A percentile compares a stretch with the other conserved stretches of the same genome.
Conservation (phyloP, 129 eudicot genomes). For the Erigeron canadensis region DNA sequence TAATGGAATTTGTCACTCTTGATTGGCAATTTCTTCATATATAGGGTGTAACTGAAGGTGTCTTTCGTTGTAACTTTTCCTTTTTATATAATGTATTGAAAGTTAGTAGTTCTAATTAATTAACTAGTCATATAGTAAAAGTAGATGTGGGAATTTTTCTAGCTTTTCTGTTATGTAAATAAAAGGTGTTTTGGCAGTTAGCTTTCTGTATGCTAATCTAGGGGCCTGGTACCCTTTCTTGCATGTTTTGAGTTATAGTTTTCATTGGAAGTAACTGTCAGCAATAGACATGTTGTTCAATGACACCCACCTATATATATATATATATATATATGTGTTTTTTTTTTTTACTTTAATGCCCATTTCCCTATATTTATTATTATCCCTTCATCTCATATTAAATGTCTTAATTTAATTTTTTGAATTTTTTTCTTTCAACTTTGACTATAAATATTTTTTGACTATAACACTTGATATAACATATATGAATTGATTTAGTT, state of each 20-base stretch:
- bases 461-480: too few species aligned
- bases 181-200: constrained; percentile 39
- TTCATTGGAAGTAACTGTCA: constrained; percentile 51
- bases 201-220: constrained; percentile 33
- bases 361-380: neutral
- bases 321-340: too few species aligned
- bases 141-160: constrained; percentile 18
- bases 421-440: too few species aligned
- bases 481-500: too few species aligned
- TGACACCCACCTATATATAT: constrained; percentile 28
- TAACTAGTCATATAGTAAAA: constrained; percentile 12
- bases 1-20: too few species aligned
- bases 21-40: neutral
- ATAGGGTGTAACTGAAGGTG: neutral
- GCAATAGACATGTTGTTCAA: constrained; percentile 36
- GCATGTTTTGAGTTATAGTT: constrained; percentile 43
- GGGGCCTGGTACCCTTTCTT: constrained; percentile 30
- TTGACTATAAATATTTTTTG: too few species aligned
- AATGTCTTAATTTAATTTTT: too few species aligned
- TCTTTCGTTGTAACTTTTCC: neutral
- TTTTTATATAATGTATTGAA: too few species aligned
- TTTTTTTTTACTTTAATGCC: constrained; percentile 14
- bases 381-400: too few species aligned
- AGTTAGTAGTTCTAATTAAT: too few species aligned
- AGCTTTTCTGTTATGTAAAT: constrained; percentile 30